Conservation (phyloP, 2,329 filamentous ascomycete genomes). For the Westerdykella sp. region DNA sequence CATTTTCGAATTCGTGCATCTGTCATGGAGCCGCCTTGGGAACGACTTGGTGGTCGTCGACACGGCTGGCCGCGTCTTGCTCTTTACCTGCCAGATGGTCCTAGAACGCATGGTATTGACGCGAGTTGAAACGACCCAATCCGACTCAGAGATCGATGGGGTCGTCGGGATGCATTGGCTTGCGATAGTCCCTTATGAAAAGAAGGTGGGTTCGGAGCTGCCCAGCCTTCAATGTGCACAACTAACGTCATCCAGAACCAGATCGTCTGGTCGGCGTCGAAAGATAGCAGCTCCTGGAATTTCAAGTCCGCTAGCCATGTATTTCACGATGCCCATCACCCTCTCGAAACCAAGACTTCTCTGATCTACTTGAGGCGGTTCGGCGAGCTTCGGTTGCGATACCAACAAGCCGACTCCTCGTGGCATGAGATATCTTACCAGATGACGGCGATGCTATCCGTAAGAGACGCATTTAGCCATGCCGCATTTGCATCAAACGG, state of each 20-base stretch:
- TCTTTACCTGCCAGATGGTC: constrained; percentile 64
- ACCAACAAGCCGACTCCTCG: constrained; percentile 64
- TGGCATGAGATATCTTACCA: constrained; percentile 69
- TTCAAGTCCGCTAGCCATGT: constrained; percentile 63
- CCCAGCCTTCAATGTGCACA: background rate
- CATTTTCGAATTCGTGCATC: constrained; percentile 65
- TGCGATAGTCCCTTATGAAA: constrained; percentile 38
- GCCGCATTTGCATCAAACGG: constrained; percentile 55
- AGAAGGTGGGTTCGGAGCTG: constrained; percentile 24
- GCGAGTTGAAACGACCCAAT: constrained; percentile 60
- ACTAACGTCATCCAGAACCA: constrained; percentile 20
- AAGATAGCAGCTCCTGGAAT: constrained; percentile 50
- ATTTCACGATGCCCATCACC: constrained; percentile 67
- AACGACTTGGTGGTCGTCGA: constrained; percentile 82
- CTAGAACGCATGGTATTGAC: constrained; percentile 65
- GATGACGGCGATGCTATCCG: constrained; percentile 64
- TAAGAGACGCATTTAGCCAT: constrained; percentile 43
- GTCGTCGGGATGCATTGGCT: constrained; percentile 87
- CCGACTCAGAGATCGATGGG: constrained; percentile 66
- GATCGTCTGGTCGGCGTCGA: constrained; percentile 37
- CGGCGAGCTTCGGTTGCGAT: constrained; percentile 69
- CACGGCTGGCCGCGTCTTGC: constrained; percentile 66
- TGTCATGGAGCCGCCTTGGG: constrained; percentile 72
- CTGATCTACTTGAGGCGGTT: constrained; percentile 70
- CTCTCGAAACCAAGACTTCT: constrained; percentile 63